Conservation (phyloP, 116 monocot species). For the Posidonia oceanica region DNA sequence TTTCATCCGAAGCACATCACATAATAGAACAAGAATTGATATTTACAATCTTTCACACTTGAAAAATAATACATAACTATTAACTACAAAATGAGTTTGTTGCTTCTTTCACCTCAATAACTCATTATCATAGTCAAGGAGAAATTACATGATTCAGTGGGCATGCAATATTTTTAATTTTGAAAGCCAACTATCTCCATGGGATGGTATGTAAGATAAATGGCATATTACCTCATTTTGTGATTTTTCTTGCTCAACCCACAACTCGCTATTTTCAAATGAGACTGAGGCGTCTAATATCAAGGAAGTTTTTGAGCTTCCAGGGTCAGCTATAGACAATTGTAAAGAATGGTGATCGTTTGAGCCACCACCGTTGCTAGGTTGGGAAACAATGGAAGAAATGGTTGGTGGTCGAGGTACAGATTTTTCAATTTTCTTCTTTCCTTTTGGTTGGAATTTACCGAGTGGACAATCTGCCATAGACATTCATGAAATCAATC, state of each 20-base stretch:
- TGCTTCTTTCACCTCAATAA: too few species aligned
- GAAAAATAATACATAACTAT: too few species aligned
- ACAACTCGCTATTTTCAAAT: neutral
- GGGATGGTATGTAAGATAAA: neutral
- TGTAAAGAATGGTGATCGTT: neutral
- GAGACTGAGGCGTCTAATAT: neutral
- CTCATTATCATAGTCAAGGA: too few species aligned
- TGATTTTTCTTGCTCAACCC: neutral
- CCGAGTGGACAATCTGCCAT: neutral
- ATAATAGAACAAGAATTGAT: too few species aligned
- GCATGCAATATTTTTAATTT: neutral
- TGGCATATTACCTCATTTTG: neutral
- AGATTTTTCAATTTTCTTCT: neutral
- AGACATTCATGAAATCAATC: neutral
- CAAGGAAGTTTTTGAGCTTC: neutral
- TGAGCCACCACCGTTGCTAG: neutral
- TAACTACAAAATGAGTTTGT: too few species aligned
- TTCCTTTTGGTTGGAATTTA: conserved; percentile 4
- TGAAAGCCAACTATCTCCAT: neutral
- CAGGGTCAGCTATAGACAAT: neutral
- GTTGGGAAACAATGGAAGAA: neutral
- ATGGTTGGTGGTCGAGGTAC: neutral
- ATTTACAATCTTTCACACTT: too few species aligned
- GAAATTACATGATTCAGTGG: neutral
- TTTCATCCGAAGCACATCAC: too few species aligned